A percentile compares a stretch with the other conserved stretches of the same genome.
Conservation (phyloP, 176 grass and related monocot genomes). For the Carex cristatella region DNA sequence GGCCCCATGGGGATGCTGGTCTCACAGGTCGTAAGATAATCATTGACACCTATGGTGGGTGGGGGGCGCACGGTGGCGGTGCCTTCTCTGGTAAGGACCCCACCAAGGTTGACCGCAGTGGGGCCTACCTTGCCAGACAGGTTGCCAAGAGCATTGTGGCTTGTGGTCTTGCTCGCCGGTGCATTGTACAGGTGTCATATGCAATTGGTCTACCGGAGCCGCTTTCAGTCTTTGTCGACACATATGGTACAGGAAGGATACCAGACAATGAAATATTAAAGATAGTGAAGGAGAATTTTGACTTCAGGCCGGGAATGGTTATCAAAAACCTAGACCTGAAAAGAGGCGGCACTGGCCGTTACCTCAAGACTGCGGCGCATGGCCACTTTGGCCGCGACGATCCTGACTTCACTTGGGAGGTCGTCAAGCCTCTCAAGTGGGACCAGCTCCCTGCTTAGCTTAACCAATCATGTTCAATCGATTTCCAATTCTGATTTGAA, state of each 20-base stretch:
- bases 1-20: slow-evolving; percentile 28
- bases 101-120: slow-evolving; percentile 31
- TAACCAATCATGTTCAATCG: neutral
- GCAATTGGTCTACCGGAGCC: slow-evolving; percentile 38
- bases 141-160: slow-evolving; percentile 26
- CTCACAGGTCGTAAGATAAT: slow-evolving; percentile 32
- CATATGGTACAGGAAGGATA: slow-evolving; percentile 37
- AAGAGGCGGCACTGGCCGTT: slow-evolving; percentile 23
- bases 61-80: slow-evolving; percentile 32
- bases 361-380: slow-evolving; percentile 35
- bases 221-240: slow-evolving; percentile 33
- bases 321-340: slow-evolving; percentile 39
- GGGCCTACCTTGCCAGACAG: slow-evolving; percentile 28
- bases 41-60: slow-evolving; percentile 33
- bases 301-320: slow-evolving; percentile 46
- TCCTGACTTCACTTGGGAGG: slow-evolving; percentile 46
- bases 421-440: slow-evolving; percentile 34
- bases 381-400: slow-evolving; percentile 41
- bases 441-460: slow-evolving; percentile 8
- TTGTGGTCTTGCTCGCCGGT: slow-evolving; percentile 17
- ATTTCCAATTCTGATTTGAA: neutral
- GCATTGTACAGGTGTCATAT: slow-evolving; percentile 29
- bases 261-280: slow-evolving; percentile 33
- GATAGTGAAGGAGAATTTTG: slow-evolving; percentile 40
- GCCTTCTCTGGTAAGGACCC: slow-evolving; percentile 37